These are phyloP conservation scores for Solanum bulbocastanum DNA, from an alignment of 257 asterid genomes.

Conservation along the genomic window DNA sequence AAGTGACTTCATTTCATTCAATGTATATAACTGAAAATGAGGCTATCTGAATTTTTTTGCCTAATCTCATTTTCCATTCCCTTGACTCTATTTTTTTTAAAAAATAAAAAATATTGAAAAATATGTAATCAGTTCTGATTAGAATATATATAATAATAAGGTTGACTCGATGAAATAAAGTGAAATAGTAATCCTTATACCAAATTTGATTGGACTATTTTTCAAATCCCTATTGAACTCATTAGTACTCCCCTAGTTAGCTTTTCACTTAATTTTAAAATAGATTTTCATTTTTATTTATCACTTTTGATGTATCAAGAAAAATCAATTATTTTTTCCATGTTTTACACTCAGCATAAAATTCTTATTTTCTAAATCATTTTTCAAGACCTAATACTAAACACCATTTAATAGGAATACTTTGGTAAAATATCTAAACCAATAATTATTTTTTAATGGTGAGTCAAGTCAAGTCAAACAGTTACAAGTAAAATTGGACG, in stretches of 20 bases:
- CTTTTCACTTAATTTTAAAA: too few species aligned
- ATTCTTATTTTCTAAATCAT: too few species aligned
- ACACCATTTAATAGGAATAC: too few species aligned
- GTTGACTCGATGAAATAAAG: background rate
- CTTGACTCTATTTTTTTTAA: too few species aligned
- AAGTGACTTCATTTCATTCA: background rate
- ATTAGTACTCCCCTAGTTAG: background rate
- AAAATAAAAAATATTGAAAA: background rate
- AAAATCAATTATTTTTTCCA: too few species aligned
- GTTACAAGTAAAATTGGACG: too few species aligned
- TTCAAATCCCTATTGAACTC: background rate
- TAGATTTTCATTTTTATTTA: too few species aligned
- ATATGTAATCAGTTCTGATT: background rate
- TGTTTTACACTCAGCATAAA: too few species aligned
- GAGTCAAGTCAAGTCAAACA: accelerated
- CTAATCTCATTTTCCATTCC: background rate
- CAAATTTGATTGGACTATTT: background rate
- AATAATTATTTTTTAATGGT: too few species aligned
- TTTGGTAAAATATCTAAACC: too few species aligned
- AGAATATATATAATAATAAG: background rate
- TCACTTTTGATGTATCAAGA: too few species aligned
- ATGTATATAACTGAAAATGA: background rate
- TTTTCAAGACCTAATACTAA: too few species aligned
- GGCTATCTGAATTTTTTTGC: background rate
- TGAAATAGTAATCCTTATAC: background rate